These are phyloP conservation scores for Boletus reticulatus DNA, from an alignment of 768 basidiomycete species.

Conservation along the genomic window DNA sequence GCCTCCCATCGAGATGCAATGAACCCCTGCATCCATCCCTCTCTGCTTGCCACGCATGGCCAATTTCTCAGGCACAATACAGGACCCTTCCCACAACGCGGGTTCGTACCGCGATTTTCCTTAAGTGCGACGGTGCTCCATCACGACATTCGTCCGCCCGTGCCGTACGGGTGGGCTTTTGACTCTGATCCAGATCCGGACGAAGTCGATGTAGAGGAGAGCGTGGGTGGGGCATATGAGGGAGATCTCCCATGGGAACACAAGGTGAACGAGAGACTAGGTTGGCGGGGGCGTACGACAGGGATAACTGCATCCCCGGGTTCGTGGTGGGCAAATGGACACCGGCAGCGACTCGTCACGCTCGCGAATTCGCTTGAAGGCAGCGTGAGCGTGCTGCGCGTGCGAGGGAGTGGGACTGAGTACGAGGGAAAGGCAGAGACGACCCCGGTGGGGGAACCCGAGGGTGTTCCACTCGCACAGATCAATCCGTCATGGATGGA, in stretches of 20 bases:
- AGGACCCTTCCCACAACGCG: constrained; percentile 44
- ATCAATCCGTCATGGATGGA: constrained; percentile 60
- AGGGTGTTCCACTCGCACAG: constrained; percentile 33
- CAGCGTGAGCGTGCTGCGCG: constrained; percentile 38
- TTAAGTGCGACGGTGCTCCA: constrained; percentile 50
- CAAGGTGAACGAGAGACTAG: constrained; percentile 57
- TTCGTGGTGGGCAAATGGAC: constrained; percentile 48
- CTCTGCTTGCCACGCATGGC: constrained; percentile 41
- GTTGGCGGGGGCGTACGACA: constrained; percentile 77
- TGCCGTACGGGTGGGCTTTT: constrained; percentile 46
- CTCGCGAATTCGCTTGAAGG: constrained; percentile 41
- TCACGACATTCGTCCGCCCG: constrained; percentile 52
- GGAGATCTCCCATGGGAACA: constrained; percentile 61
- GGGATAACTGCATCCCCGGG: constrained; percentile 46
- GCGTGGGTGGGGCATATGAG: constrained; percentile 29
- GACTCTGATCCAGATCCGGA: constrained; percentile 25
- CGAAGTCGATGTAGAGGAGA: no score
- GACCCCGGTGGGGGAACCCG: constrained; percentile 36
- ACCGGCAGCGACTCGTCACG: constrained; percentile 48
- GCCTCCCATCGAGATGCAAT: constrained; percentile 35
- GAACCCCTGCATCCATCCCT: constrained; percentile 39
- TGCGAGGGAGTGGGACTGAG: constrained; percentile 12
- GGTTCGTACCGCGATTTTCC: constrained; percentile 52
- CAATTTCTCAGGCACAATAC: constrained; percentile 47
- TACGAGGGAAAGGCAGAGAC: constrained; percentile 14